Conservation (phyloP, 495 filamentous ascomycete species). For the Cryomyces minteri region DNA sequence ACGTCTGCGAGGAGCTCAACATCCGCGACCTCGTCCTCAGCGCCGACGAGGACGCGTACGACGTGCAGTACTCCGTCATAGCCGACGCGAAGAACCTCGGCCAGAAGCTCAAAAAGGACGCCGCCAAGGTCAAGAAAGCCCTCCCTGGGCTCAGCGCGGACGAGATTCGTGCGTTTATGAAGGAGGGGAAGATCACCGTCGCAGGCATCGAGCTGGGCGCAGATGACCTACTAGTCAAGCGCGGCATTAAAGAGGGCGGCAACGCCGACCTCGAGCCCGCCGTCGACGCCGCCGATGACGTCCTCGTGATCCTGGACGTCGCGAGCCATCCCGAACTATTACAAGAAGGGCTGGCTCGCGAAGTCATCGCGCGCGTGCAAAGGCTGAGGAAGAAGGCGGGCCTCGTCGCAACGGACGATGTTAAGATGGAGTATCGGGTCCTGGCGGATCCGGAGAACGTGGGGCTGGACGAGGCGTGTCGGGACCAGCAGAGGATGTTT, state of each 20-base stretch:
- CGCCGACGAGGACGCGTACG: conserved; percentile 74
- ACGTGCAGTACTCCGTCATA: conserved; percentile 70
- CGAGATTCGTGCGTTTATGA: conserved; percentile 56
- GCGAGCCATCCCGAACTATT: conserved; percentile 54
- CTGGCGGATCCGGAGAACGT: conserved; percentile 59
- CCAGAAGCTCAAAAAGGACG: conserved; percentile 93
- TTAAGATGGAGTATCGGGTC: conserved; percentile 68
- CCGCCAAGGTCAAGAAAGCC: conserved; percentile 75
- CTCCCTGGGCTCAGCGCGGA: conserved; percentile 61
- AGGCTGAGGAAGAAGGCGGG: conserved; percentile 67
- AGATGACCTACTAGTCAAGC: conserved; percentile 70
- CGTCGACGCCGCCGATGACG: conserved; percentile 47
- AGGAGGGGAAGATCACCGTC: conserved; percentile 51
- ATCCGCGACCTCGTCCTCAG: conserved; percentile 70
- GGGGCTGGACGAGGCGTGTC: conserved; percentile 57
- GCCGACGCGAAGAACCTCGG: conserved; percentile 90
- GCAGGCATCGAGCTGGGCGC: conserved; percentile 66
- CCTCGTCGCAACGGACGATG: conserved; percentile 62
- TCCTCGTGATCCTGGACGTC: conserved; percentile 65
- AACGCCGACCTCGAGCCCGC: conserved; percentile 65
- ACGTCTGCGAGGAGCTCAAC: conserved; percentile 85
- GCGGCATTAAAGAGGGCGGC: conserved; percentile 51
- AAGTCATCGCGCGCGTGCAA: conserved; percentile 73
- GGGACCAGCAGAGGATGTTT: conserved; percentile 44
- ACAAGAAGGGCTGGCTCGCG: conserved; percentile 58